These are phyloP conservation scores for Trypanosoma lewisi DNA, from an alignment of 208 protist genomes.

Conservation along the genomic window DNA sequence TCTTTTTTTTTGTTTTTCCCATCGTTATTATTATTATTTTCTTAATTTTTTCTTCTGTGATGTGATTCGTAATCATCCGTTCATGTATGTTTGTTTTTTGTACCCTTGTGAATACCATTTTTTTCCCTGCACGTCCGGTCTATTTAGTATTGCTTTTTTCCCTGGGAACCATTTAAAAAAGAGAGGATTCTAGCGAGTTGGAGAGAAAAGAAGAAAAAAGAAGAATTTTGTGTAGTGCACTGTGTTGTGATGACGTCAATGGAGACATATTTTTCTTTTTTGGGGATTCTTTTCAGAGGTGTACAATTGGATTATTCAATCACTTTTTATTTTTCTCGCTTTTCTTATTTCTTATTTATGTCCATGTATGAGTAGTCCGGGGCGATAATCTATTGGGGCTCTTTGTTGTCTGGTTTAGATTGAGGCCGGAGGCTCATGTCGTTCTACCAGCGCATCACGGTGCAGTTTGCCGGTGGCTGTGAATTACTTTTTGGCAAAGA, in stretches of 20 bases:
- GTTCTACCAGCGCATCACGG: slow-evolving; percentile 32
- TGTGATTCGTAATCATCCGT: background rate
- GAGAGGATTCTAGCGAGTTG: too few relatives aligned
- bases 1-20: background rate
- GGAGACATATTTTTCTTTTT: too few relatives aligned
- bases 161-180: too few relatives aligned
- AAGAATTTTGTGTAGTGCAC: too few relatives aligned
- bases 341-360: too few relatives aligned
- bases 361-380: too few relatives aligned
- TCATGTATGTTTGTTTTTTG: slow-evolving; percentile 15
- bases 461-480: slow-evolving; percentile 70
- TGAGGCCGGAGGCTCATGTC: slow-evolving; percentile 7
- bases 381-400: background rate
- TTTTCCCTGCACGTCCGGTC: background rate
- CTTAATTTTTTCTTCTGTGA: slow-evolving; percentile 20
- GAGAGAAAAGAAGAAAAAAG: too few relatives aligned
- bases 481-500: slow-evolving; percentile 83
- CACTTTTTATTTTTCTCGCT: too few relatives aligned
- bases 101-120: slow-evolving; percentile 15
- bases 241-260: too few relatives aligned
- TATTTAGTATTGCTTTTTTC: background rate
- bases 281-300: too few relatives aligned
- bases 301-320: too few relatives aligned
- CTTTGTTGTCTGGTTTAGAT: background rate
- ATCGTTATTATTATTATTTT: slow-evolving; percentile 3